Percentiles rank a stretch among this genome's conserved stretches.
phyloP scores from a whole-genome alignment of 805 yeast species.

The Starmerella gropengiesseri region DNA sequence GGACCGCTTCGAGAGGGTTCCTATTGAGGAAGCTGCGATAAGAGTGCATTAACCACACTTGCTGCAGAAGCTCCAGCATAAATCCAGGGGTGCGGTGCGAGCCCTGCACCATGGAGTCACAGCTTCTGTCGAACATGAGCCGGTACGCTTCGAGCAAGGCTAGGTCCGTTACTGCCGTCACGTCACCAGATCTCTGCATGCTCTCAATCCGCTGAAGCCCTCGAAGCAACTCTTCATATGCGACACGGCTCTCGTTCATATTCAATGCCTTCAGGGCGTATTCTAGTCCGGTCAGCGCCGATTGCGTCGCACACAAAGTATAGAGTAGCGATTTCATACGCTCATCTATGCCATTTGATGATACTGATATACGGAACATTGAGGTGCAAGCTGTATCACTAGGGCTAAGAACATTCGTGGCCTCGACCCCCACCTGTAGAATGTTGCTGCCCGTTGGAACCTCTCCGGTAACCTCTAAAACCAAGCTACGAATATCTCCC shows the following conservation, averaged over 20 bases:
- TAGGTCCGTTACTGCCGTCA: not conserved
- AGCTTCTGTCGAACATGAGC: conserved; percentile 1
- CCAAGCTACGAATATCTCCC: not conserved
- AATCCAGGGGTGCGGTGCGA: not conserved
- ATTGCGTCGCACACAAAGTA: not conserved
- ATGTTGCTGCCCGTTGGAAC: not conserved
- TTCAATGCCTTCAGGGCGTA: not conserved
- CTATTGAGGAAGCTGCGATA: not conserved
- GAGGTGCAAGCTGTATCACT: not conserved
- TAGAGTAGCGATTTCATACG: not conserved
- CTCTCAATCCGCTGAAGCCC: not conserved
- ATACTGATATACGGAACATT: not conserved
- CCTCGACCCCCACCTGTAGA: not conserved
- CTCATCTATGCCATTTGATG: not conserved
- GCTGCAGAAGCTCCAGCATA: conserved; percentile 4
- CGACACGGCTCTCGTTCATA: not conserved
- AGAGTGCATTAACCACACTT: conserved; percentile 2
- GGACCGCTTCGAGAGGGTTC: not conserved
- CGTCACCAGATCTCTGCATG: not conserved
- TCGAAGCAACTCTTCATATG: not conserved
- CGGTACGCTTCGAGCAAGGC: not conserved
- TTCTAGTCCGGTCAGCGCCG: not conserved
- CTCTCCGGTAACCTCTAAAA: not conserved
- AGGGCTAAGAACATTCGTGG: not conserved
- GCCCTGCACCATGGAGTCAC: conserved; percentile 9